Conservation (phyloP, 495 filamentous ascomycete genomes). For the Xylaria cubensis region DNA sequence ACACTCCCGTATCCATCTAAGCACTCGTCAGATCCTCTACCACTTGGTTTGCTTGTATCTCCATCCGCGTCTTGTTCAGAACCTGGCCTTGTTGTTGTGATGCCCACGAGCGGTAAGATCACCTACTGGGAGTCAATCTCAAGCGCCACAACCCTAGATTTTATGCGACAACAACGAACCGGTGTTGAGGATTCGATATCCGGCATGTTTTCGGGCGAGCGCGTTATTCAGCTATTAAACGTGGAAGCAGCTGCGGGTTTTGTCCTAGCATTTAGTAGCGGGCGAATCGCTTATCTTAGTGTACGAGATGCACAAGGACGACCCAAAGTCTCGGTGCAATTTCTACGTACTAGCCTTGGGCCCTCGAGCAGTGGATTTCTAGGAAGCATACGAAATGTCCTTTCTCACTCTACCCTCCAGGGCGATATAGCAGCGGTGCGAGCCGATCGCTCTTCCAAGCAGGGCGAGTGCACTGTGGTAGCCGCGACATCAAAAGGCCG, state of each 20-base stretch:
- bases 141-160: slow-evolving; percentile 75
- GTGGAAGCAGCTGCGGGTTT: slow-evolving; percentile 85
- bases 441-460: slow-evolving; percentile 68
- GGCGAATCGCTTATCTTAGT: slow-evolving; percentile 83
- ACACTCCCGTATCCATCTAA: slow-evolving; percentile 75
- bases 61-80: slow-evolving; percentile 73
- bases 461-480: slow-evolving; percentile 85
- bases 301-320: slow-evolving; percentile 85
- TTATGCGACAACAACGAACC: slow-evolving; percentile 75
- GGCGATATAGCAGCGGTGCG: slow-evolving; percentile 80
- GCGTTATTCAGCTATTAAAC: slow-evolving; percentile 75
- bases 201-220: slow-evolving; percentile 79
- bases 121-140: slow-evolving; percentile 95
- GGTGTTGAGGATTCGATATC: slow-evolving; percentile 76
- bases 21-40: slow-evolving; percentile 67
- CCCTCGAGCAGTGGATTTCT: slow-evolving; percentile 68
- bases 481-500: slow-evolving; percentile 75
- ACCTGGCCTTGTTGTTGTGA: slow-evolving; percentile 83
- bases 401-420: slow-evolving; percentile 68
- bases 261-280: slow-evolving; percentile 79
- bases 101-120: slow-evolving; percentile 81
- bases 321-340: slow-evolving; percentile 75
- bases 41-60: slow-evolving; percentile 79
- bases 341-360: slow-evolving; percentile 67
- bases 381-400: slow-evolving; percentile 73